Percentiles rank a stretch among this genome's conserved stretches.
phyloP scores from a whole-genome alignment of 2,329 filamentous ascomycete species.

The Aspergillus clavatus region DNA sequence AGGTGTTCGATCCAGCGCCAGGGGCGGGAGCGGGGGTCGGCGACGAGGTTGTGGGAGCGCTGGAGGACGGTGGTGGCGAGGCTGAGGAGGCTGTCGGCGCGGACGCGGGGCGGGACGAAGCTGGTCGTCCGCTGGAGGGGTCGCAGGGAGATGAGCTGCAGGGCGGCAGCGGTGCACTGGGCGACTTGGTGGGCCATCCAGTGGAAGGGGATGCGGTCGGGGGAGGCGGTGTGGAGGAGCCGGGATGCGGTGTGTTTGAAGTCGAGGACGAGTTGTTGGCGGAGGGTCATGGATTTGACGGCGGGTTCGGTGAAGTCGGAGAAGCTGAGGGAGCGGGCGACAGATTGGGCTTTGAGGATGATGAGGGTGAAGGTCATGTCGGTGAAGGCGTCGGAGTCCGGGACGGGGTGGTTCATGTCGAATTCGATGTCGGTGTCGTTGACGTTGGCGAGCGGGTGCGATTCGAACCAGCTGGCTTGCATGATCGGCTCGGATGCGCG shows the following conservation, averaged over 20 bases:
- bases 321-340: slow-evolving; percentile 22
- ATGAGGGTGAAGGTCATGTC: slow-evolving; percentile 26
- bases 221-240: slow-evolving; percentile 18
- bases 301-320: slow-evolving; percentile 19
- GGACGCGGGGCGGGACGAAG: slow-evolving; percentile 22
- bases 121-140: slow-evolving; percentile 22
- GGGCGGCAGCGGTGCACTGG: slow-evolving; percentile 18
- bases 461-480: slow-evolving; percentile 25
- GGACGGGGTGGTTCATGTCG: slow-evolving; percentile 16
- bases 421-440: slow-evolving; percentile 28
- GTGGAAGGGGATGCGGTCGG: slow-evolving; percentile 21
- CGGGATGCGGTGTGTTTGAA: slow-evolving; percentile 21
- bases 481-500: slow-evolving; percentile 34
- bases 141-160: slow-evolving; percentile 27
- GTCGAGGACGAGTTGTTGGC: slow-evolving; percentile 22
- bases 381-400: slow-evolving; percentile 21
- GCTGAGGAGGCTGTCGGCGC: slow-evolving; percentile 20
- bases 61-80: slow-evolving; percentile 24
- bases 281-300: slow-evolving; percentile 19
- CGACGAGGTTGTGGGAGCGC: slow-evolving; percentile 14
- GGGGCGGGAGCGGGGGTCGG: slow-evolving; percentile 15
- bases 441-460: slow-evolving; percentile 23
- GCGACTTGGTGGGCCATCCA: slow-evolving; percentile 23
- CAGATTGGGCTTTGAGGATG: slow-evolving; percentile 18
- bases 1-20: slow-evolving; percentile 28